These are phyloP conservation scores for Plasmodium inui DNA, from an alignment of 169 alveolate genomes.

Conservation along the genomic window DNA sequence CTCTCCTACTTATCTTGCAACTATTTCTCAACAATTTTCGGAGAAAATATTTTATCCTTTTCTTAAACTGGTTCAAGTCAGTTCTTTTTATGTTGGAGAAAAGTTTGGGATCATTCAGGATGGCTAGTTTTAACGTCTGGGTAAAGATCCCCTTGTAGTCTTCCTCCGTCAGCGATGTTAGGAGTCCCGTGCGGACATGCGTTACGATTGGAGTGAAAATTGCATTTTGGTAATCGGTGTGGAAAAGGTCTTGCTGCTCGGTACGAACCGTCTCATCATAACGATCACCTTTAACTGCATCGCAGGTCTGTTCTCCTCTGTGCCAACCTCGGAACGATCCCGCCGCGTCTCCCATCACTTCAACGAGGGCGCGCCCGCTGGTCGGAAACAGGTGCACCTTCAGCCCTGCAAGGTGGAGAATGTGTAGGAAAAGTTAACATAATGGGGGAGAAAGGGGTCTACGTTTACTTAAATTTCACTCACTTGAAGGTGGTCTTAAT, in stretches of 20 bases:
- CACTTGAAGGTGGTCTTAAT: not conserved
- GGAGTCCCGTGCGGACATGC: not conserved
- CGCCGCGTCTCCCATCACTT: not conserved
- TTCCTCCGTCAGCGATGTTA: not conserved
- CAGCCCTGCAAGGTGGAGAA: not conserved
- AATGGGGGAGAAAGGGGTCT: not conserved
- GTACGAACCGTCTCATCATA: not conserved
- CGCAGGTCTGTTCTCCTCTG: not conserved
- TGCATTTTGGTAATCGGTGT: not conserved
- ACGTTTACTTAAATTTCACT: not conserved
- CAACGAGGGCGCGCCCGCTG: not conserved
- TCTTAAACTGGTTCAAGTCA: not conserved
- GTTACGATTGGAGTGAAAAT: not conserved
- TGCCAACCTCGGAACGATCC: not conserved
- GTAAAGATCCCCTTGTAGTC: not conserved
- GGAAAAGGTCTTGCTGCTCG: not conserved
- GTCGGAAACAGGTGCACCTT: not conserved
- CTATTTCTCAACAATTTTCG: not conserved
- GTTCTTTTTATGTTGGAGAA: constrained; percentile 5
- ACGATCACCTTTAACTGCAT: not conserved
- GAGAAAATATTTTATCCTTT: not conserved
- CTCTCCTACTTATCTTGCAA: not conserved
- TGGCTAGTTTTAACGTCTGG: not conserved
- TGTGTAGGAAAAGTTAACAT: not conserved
- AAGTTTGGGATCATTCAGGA: constrained; percentile 7